A percentile compares a stretch with the other conserved stretches of the same genome.
Conservation (phyloP, 345 rosid species). For the Dipteronia sinensis region DNA sequence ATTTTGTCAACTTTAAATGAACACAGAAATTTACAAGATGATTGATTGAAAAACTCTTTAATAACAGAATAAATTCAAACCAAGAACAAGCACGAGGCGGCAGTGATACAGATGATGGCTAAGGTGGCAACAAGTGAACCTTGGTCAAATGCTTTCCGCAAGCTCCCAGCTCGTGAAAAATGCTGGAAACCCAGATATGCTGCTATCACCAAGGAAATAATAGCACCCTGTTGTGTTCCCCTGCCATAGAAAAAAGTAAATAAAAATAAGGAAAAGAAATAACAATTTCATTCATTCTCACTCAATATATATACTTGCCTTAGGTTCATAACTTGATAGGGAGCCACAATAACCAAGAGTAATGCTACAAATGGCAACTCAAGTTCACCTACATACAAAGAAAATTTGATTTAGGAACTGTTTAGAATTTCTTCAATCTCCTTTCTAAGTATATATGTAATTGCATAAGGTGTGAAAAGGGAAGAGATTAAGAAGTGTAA, state of each 20-base stretch:
- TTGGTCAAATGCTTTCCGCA: conserved; percentile 71
- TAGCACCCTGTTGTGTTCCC: conserved; percentile 71
- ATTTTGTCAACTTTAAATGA: conserved; percentile 20
- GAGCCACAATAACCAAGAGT: conserved; percentile 74
- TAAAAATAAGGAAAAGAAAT: conserved; percentile 12
- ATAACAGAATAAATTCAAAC: conserved; percentile 30
- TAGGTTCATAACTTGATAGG: conserved; percentile 57
- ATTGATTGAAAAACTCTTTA: not conserved
- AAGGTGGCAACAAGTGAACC: conserved; percentile 77
- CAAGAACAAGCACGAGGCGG: conserved; percentile 51
- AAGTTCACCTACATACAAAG: conserved; percentile 64
- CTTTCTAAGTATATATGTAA: too few relatives aligned
- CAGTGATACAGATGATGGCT: conserved; percentile 53
- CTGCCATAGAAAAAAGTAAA: conserved; percentile 43
- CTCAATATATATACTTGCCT: conserved; percentile 47
- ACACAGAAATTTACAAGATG: conserved; percentile 35
- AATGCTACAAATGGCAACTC: conserved; percentile 80
- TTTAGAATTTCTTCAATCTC: not conserved
- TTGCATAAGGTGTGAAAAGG: too few relatives aligned
- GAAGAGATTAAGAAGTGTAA: not conserved
- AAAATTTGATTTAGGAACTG: not conserved
- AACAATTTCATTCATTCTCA: not conserved
- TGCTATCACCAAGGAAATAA: conserved; percentile 57
- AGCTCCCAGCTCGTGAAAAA: conserved; percentile 69
- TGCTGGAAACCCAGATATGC: conserved; percentile 88